These are phyloP conservation scores for Annona cherimola DNA, from an alignment of 164 flowering plant genomes.

Conservation along the genomic window DNA sequence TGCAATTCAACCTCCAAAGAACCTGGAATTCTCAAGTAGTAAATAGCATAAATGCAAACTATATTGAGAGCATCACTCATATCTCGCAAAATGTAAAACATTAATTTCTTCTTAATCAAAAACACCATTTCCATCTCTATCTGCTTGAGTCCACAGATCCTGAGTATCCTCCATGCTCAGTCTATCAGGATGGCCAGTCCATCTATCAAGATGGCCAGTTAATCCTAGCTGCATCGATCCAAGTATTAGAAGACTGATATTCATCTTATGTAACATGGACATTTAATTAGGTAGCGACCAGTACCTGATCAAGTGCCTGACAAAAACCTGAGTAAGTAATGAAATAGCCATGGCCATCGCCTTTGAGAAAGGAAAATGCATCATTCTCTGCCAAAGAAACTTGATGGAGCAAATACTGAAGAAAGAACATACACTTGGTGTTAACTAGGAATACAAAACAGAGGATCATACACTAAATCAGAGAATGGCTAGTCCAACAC, in stretches of 20 bases:
- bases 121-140: conserved; percentile 65
- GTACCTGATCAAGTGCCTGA: conserved; percentile 81
- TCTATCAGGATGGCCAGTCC: conserved; percentile 25
- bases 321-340: conserved; percentile 74
- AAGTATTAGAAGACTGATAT: conserved; percentile 2
- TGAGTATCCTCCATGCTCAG: conserved; percentile 56
- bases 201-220: conserved; percentile 39
- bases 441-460: background rate
- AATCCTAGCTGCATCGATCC: conserved; percentile 56
- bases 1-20: too few relatives aligned
- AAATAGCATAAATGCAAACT: too few relatives aligned
- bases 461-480: background rate
- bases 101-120: conserved; percentile 75
- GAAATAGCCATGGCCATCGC: conserved; percentile 43
- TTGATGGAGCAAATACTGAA: conserved; percentile 65
- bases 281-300: background rate
- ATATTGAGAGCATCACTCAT: too few relatives aligned
- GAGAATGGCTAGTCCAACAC: background rate
- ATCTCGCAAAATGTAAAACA: conserved; percentile 33
- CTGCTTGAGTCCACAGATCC: conserved; percentile 88
- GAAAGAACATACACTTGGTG: background rate
- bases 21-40: too few relatives aligned
- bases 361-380: conserved; percentile 83
- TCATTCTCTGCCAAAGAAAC: conserved; percentile 61
- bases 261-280: too few relatives aligned